phyloP scores from a whole-genome alignment of 2,329 filamentous ascomycete genomes.

The Aspergillus piperis region DNA sequence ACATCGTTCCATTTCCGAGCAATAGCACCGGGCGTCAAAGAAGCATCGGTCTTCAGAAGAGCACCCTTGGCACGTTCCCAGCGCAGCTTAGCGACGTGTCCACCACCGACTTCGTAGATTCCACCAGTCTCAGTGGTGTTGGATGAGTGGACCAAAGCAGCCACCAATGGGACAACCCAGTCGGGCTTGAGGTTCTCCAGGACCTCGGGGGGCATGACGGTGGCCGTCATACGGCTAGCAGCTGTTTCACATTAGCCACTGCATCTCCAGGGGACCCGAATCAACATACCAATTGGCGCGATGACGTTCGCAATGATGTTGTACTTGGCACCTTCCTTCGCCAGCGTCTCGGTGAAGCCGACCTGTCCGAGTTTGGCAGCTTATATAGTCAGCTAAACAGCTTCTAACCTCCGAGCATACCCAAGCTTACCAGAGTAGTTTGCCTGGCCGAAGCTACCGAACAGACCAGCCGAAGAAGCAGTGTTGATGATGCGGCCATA shows the following conservation, averaged over 20 bases:
- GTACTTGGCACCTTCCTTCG: conserved; percentile 97
- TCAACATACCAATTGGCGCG: conserved; percentile 68
- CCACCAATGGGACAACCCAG: conserved; percentile 93
- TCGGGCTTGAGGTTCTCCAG: conserved; percentile 84
- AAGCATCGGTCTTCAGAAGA: conserved; percentile 83
- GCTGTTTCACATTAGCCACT: conserved; percentile 50
- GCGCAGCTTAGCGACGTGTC: conserved; percentile 86
- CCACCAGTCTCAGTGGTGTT: conserved; percentile 80
- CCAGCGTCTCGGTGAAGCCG: conserved; percentile 95
- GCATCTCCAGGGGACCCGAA: background rate
- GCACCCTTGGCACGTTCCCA: conserved; percentile 93
- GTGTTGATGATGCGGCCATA: conserved; percentile 97
- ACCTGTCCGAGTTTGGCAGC: conserved; percentile 94
- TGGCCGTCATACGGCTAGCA: conserved; percentile 92
- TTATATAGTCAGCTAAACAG: conserved; percentile 35
- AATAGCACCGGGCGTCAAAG: conserved; percentile 83
- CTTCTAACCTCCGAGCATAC: background rate
- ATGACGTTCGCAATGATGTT: conserved; percentile 96
- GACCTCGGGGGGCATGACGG: conserved; percentile 92
- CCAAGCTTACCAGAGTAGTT: conserved; percentile 75
- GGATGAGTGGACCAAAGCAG: conserved; percentile 80
- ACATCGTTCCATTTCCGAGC: conserved; percentile 88
- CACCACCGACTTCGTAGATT: conserved; percentile 93
- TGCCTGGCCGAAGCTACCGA: conserved; percentile 91
- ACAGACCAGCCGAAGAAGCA: conserved; percentile 90